Conservation (phyloP, 164 flowering plant species). For the Warburgia ugandensis region DNA sequence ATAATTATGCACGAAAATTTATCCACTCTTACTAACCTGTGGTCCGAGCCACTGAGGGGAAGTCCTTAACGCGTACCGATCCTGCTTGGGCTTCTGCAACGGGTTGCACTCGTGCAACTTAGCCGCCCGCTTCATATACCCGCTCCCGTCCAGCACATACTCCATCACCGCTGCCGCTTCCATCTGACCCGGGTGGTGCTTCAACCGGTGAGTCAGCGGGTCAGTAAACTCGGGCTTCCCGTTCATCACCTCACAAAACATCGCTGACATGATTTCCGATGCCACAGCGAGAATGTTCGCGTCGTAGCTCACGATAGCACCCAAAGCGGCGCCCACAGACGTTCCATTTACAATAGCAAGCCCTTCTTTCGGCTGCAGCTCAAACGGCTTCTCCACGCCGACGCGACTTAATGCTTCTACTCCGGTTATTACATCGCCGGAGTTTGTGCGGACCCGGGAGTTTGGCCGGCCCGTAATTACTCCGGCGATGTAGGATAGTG, state of each 20-base stretch:
- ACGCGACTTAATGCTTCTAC: slow-evolving; percentile 19
- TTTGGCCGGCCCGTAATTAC: slow-evolving; percentile 24
- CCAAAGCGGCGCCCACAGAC: slow-evolving; percentile 25
- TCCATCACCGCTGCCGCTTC: slow-evolving; percentile 37
- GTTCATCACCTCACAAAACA: slow-evolving; percentile 30
- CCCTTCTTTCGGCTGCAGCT: slow-evolving; percentile 22
- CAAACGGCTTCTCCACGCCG: slow-evolving; percentile 19
- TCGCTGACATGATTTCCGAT: slow-evolving; percentile 24
- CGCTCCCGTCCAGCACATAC: slow-evolving; percentile 20
- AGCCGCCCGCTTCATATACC: slow-evolving; percentile 11
- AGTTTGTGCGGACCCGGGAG: slow-evolving; percentile 9
- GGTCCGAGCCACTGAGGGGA: slow-evolving; percentile 23
- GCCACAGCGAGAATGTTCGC: slow-evolving; percentile 22
- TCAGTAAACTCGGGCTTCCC: slow-evolving; percentile 26
- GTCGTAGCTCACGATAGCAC: slow-evolving; percentile 20
- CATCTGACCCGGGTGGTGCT: slow-evolving; percentile 39
- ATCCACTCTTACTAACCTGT: slow-evolving; percentile 6
- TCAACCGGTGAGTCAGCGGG: slow-evolving; percentile 26
- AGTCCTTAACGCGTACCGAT: slow-evolving; percentile 21
- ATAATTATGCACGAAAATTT: background rate
- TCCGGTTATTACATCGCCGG: slow-evolving; percentile 18
- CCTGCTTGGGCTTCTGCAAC: slow-evolving; percentile 24
- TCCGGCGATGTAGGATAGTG: slow-evolving; percentile 34
- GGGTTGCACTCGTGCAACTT: slow-evolving; percentile 18
- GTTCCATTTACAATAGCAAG: slow-evolving; percentile 27